These are phyloP conservation scores for Eucalyptus dawsonii DNA, from an alignment of 345 rosid species.

Conservation along the genomic window DNA sequence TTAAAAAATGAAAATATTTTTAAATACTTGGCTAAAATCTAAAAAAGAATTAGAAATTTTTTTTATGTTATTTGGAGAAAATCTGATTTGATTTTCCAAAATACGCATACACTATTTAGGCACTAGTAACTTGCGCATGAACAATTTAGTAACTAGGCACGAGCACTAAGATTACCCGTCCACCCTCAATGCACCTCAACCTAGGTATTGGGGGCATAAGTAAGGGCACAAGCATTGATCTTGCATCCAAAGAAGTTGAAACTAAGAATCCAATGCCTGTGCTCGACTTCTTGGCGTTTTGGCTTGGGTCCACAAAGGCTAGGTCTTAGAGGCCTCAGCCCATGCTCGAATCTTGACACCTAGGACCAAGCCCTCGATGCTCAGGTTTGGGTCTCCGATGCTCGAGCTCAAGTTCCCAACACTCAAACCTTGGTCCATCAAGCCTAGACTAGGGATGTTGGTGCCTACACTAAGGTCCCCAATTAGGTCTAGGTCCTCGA, in stretches of 20 bases:
- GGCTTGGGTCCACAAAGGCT: neutral
- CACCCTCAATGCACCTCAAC: neutral
- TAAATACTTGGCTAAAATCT: neutral
- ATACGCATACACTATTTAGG: fast-evolving
- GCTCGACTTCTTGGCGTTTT: fast-evolving
- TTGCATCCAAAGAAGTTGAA: neutral
- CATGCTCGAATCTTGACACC: neutral
- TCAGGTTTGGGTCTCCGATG: fast-evolving
- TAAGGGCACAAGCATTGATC: neutral
- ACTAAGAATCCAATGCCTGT: neutral
- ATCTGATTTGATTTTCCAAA: fast-evolving
- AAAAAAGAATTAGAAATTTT: fast-evolving
- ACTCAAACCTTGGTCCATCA: neutral
- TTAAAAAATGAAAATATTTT: too few relatives aligned
- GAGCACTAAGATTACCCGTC: fast-evolving
- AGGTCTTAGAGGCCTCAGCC: fast-evolving
- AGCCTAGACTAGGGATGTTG: neutral
- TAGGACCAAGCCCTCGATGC: fast-evolving
- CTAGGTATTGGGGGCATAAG: neutral
- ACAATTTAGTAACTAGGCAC: neutral
- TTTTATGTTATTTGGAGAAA: fast-evolving
- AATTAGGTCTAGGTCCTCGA: neutral
- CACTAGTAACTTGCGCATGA: fast-evolving
- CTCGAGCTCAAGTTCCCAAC: neutral
- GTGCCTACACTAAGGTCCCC: neutral